Evolutionary conservation across 257 asterid genomes (phyloP).

Genomic region (Mitragyna speciosa): DNA sequence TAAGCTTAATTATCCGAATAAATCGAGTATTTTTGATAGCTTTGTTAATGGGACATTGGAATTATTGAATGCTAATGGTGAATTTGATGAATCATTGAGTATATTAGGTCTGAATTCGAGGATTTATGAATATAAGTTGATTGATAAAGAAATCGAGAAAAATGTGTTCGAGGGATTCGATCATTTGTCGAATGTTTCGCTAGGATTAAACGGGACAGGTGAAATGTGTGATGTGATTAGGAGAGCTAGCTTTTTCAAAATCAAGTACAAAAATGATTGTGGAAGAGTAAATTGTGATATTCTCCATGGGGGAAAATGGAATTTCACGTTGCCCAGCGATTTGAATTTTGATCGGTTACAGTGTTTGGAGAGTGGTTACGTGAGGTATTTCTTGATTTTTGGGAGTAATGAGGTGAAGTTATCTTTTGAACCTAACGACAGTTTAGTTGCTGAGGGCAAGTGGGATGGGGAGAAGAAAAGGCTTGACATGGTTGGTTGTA

Average conservation of each 20-base stretch:
- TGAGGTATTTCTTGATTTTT: conserved; percentile 66
- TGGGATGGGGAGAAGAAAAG: conserved; percentile 65
- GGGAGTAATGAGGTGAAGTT: conserved; percentile 34
- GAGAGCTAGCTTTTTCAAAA: conserved; percentile 40
- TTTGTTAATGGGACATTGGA: conserved; percentile 72
- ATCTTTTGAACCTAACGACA: conserved; percentile 52
- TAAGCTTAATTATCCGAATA: conserved; percentile 72
- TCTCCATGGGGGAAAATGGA: conserved; percentile 41
- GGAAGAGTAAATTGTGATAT: conserved; percentile 56
- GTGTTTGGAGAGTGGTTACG: conserved; percentile 60
- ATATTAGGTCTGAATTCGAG: conserved; percentile 66
- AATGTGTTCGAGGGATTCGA: conserved; percentile 46
- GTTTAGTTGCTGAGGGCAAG: conserved; percentile 75
- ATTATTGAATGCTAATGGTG: conserved; percentile 27
- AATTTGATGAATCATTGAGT: conserved; percentile 28
- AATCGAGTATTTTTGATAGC: conserved; percentile 58
- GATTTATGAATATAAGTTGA: conserved; percentile 67
- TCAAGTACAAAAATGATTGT: conserved; percentile 60
- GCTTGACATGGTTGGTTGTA: conserved; percentile 84
- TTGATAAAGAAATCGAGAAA: conserved; percentile 50
- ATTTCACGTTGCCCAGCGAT: conserved; percentile 32
- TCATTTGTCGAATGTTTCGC: conserved; percentile 42
- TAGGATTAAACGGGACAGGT: conserved; percentile 37
- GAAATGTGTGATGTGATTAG: conserved; percentile 37
- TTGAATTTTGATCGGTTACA: conserved; percentile 51